phyloP scores from a whole-genome alignment of 257 asterid genomes.

The Solanum acaule region DNA sequence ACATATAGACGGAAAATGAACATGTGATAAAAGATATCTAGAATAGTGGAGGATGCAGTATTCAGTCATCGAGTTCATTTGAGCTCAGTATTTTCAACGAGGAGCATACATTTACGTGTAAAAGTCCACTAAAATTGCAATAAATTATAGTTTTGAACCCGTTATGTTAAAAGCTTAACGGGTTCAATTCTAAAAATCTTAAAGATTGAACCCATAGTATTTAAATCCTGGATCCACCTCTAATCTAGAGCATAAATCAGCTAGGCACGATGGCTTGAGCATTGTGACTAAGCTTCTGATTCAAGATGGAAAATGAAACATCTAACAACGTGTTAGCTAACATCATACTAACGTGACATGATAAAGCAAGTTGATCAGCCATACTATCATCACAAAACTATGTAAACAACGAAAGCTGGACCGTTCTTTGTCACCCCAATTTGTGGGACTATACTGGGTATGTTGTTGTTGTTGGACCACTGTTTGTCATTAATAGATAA shows the following conservation, averaged over 20 bases:
- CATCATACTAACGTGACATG: not conserved
- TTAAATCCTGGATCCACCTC: not conserved
- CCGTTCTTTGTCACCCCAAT: not conserved
- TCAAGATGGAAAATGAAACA: not conserved
- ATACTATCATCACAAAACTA: not conserved
- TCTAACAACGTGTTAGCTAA: not conserved
- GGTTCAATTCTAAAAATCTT: not conserved
- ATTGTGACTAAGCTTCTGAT: not conserved
- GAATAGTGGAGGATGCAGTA: not conserved
- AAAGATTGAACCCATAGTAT: not conserved
- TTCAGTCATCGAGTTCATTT: not conserved
- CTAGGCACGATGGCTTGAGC: not conserved
- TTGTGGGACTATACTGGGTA: not conserved
- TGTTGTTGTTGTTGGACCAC: not conserved
- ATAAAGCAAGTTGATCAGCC: not conserved
- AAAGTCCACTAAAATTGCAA: not conserved
- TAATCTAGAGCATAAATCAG: not conserved
- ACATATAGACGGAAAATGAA: not conserved
- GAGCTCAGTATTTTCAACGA: not conserved
- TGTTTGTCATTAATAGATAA: not conserved
- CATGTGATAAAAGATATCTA: not conserved
- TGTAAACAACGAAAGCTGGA: not conserved
- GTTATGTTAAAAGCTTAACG: fast-evolving
- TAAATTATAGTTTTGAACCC: not conserved
- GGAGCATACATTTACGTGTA: not conserved